phyloP scores from a whole-genome alignment of 2,329 filamentous ascomycete species.

The Alternaria solani region DNA sequence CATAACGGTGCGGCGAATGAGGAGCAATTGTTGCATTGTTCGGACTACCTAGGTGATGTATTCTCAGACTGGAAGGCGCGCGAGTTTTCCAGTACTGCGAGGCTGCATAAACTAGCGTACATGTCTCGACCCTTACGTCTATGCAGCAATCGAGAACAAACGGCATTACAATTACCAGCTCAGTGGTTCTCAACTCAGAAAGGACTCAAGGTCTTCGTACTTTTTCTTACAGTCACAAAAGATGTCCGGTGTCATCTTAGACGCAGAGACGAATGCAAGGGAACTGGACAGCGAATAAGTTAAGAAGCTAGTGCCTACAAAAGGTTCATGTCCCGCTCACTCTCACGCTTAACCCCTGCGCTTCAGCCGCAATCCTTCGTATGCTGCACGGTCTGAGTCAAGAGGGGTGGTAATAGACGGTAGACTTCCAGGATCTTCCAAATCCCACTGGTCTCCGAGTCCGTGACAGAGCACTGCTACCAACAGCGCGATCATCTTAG shows the following conservation, averaged over 20 bases:
- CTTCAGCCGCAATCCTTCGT: neutral
- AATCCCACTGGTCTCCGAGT: conserved; percentile 10
- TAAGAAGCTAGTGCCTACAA: neutral
- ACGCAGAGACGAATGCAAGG: neutral
- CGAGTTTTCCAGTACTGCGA: neutral
- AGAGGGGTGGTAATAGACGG: neutral
- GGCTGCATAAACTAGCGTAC: neutral
- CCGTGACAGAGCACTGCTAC: neutral
- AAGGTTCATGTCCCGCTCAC: neutral
- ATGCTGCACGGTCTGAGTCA: too few relatives aligned
- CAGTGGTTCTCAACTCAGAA: neutral
- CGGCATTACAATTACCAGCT: neutral
- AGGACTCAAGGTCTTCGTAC: neutral
- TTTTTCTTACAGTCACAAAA: neutral
- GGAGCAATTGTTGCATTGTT: neutral
- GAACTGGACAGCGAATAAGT: neutral
- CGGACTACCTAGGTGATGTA: neutral
- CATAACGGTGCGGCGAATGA: neutral
- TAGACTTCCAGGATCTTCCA: neutral
- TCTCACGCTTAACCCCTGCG: too few relatives aligned
- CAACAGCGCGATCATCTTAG: conserved; percentile 16
- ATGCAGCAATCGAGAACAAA: neutral
- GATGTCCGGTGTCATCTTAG: neutral
- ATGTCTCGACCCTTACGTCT: neutral
- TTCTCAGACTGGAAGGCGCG: neutral